These are phyloP conservation scores for Amanita pallidorosea DNA, from an alignment of 768 basidiomycete genomes.

Conservation along the genomic window DNA sequence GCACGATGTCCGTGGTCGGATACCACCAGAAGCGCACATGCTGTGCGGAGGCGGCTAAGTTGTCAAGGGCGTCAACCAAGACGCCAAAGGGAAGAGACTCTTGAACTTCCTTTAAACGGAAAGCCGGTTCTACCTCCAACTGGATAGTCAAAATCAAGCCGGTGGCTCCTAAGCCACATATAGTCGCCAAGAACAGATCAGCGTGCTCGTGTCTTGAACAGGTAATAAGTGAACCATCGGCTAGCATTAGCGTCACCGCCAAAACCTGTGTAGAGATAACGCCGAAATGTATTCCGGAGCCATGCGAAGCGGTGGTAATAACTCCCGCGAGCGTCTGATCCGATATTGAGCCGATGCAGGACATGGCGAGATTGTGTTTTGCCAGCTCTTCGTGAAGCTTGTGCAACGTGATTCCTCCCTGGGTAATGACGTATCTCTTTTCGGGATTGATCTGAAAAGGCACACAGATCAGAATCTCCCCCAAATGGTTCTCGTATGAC, in stretches of 20 bases:
- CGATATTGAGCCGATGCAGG: slow-evolving; percentile 90
- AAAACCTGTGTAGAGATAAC: slow-evolving; percentile 77
- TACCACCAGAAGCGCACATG: slow-evolving; percentile 97
- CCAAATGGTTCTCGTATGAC: slow-evolving; percentile 15
- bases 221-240: slow-evolving; percentile 58
- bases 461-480: neutral
- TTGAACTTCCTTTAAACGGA: slow-evolving; percentile 68
- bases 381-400: slow-evolving; percentile 62
- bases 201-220: slow-evolving; percentile 53
- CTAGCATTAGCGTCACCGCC: slow-evolving; percentile 64
- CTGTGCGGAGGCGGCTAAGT: slow-evolving; percentile 53
- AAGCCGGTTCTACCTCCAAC: slow-evolving; percentile 72
- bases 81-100: slow-evolving; percentile 51
- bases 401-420: slow-evolving; percentile 73
- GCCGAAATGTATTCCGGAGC: slow-evolving; percentile 69
- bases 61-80: slow-evolving; percentile 46
- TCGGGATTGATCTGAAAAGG: slow-evolving; percentile 54
- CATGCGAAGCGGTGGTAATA: slow-evolving; percentile 92
- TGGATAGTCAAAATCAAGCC: slow-evolving; percentile 77
- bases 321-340: slow-evolving; percentile 92
- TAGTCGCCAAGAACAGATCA: slow-evolving; percentile 81
- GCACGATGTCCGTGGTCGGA: slow-evolving; percentile 63
- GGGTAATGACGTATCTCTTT: slow-evolving; percentile 54
- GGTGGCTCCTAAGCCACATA: slow-evolving; percentile 86
- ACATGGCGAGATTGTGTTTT: slow-evolving; percentile 67